These are phyloP conservation scores for Raffaelea albimanens DNA, from an alignment of 2,329 filamentous ascomycete species.

Conservation along the genomic window DNA sequence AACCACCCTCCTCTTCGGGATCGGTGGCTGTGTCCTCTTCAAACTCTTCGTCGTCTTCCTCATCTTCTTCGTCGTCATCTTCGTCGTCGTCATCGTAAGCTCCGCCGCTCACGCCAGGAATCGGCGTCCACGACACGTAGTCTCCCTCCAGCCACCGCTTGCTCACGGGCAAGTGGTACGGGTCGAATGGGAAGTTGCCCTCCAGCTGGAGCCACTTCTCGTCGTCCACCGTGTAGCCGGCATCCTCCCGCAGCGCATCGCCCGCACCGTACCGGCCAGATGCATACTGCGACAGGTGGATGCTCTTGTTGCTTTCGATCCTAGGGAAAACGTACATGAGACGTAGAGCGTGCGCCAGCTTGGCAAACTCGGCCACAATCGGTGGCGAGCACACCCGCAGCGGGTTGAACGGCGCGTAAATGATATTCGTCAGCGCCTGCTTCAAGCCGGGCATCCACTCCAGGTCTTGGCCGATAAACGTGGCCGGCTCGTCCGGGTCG, in stretches of 20 bases:
- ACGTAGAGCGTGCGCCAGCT: constrained; percentile 72
- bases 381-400: constrained; percentile 87
- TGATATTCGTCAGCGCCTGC: constrained; percentile 64
- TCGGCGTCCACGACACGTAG: constrained; percentile 71
- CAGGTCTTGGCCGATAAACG: constrained; percentile 61
- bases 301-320: constrained; percentile 84
- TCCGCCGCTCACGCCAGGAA: constrained; percentile 58
- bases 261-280: constrained; percentile 46
- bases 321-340: constrained; percentile 86
- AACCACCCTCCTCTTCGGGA: background rate
- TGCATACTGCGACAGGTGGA: constrained; percentile 66
- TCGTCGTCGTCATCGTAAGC: constrained; percentile 42
- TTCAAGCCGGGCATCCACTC: constrained; percentile 68
- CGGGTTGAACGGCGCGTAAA: constrained; percentile 85
- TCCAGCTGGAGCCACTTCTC: constrained; percentile 81
- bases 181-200: constrained; percentile 95
- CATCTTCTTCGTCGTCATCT: constrained; percentile 31
- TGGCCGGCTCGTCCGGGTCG: constrained; percentile 52
- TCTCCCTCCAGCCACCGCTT: constrained; percentile 79
- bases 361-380: constrained; percentile 87
- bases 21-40: constrained; percentile 8
- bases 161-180: constrained; percentile 81
- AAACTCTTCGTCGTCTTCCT: constrained; percentile 22
- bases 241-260: constrained; percentile 37
- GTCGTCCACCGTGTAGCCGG: constrained; percentile 45